Evolutionary conservation across 352 stramenopile genomes (phyloP), one percentile per base, ranked within the genome.

Genomic region (Phytophthora pini): DNA sequence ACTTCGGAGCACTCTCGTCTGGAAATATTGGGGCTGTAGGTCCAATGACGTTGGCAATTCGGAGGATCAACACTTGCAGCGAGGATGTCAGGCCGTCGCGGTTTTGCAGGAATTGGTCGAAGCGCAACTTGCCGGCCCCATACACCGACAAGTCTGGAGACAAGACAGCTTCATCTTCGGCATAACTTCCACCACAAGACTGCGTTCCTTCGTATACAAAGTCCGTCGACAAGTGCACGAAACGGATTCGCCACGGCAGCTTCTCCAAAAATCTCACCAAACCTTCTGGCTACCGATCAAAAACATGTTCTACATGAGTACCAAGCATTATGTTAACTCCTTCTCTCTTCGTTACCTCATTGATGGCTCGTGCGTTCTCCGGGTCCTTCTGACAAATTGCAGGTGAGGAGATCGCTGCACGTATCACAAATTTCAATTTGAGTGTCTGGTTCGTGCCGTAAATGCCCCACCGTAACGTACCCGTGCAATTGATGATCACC

Each of bases 181-280:
- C 47, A 41, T 88, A 91, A 5, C 76, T 72, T 7, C 32, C 31
- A 29, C 64, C 50, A 11, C 61, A 44, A 0, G 64, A 36, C 20
- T 48, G 45, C 4, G 15, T 56, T 22, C 82, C 82, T 34, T 81
- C 68, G 61, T 89, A 91, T 2, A 91, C 82, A 54, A 89, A 89
- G 48, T 91, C 82, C 27, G 82, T 90, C 12, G 82, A 90, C 40
- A 91, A 89, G 53, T 91, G 82, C 13, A 89, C 34, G 39, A 88
- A 76, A 26, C 72, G 70, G 32, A 82, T 38, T 32, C 31, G 53
- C 49, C 55, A 72, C 46, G 49, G 39, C 20, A 70, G 24, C 9
- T 65, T 52, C 3, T 50, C 34, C 47, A 89, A 43, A 15, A 82
- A 72, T 56, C 56, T 44, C 8, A 85, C 49, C 52, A 88, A 43